Evolutionary conservation across 202 grass and related monocot species (phyloP).

Genomic region (Zoysia matrella): DNA sequence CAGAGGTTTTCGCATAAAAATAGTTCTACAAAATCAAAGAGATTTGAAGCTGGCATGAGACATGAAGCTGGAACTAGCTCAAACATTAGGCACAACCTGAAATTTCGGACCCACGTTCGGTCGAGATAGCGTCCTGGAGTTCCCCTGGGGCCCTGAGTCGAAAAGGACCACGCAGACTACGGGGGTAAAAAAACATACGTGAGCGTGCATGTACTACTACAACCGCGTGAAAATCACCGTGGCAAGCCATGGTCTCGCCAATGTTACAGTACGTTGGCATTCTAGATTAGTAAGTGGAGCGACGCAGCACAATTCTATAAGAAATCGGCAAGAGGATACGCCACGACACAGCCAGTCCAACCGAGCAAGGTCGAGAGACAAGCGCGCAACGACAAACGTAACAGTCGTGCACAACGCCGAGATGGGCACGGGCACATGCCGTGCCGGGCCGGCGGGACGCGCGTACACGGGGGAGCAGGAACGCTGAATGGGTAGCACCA

Average conservation of each 20-base stretch:
- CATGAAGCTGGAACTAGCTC: no score
- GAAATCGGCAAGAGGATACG: background rate
- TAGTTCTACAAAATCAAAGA: no score
- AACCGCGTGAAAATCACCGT: background rate
- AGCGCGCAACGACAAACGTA: background rate
- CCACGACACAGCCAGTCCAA: background rate
- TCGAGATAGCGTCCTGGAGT: no score
- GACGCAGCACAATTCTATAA: background rate
- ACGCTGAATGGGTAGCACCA: background rate
- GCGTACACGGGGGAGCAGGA: constrained; percentile 5
- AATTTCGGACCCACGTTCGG: no score
- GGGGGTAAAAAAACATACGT: no score
- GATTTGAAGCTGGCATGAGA: no score
- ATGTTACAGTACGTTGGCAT: background rate
- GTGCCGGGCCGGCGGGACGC: background rate
- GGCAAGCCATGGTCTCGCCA: background rate
- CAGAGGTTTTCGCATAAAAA: no score
- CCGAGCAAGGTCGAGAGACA: background rate
- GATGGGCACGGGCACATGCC: constrained; percentile 10
- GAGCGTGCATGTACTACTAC: no score
- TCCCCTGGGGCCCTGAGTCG: no score
- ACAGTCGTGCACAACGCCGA: background rate
- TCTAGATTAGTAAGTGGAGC: background rate
- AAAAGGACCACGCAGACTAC: no score
- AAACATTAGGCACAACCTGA: no score